Conservation (phyloP, 345 rosid species). For the Fremontodendron californicum region DNA sequence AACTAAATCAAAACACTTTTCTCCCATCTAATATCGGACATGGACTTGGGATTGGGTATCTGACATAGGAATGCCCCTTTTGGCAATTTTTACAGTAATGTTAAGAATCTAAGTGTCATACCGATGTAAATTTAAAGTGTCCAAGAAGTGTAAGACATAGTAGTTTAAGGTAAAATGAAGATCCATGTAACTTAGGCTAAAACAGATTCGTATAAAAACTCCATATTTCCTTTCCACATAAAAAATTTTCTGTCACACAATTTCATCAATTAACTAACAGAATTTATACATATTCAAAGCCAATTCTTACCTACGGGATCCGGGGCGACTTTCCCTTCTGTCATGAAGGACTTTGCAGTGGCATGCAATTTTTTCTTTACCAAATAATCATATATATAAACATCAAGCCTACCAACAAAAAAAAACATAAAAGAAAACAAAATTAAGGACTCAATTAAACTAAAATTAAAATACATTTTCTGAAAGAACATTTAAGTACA, state of each 20-base stretch:
- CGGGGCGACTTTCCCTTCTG: conserved; percentile 90
- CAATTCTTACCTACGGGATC: conserved; percentile 84
- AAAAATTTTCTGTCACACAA: conserved; percentile 1
- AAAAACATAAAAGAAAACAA: conserved; percentile 6
- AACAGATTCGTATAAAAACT: neutral
- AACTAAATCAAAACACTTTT: neutral
- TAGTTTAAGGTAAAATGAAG: neutral
- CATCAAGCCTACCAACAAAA: conserved; percentile 71
- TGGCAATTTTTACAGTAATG: neutral
- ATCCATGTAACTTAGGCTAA: neutral
- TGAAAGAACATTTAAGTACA: conserved; percentile 36
- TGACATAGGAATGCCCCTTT: neutral
- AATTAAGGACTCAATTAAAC: neutral
- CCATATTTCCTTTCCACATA: neutral
- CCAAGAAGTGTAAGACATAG: neutral
- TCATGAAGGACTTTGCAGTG: conserved; percentile 89
- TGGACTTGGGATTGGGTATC: neutral
- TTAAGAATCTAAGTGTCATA: neutral
- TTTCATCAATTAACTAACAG: neutral
- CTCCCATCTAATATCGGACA: neutral
- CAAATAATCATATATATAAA: conserved; percentile 92
- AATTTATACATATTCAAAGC: neutral
- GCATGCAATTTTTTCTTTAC: conserved; percentile 81
- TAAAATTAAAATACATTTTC: neutral
- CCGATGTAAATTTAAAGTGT: neutral